Percentiles rank a stretch among this genome's conserved stretches.
phyloP scores from a whole-genome alignment of 208 protist genomes.

The Crithidia brevicula region DNA sequence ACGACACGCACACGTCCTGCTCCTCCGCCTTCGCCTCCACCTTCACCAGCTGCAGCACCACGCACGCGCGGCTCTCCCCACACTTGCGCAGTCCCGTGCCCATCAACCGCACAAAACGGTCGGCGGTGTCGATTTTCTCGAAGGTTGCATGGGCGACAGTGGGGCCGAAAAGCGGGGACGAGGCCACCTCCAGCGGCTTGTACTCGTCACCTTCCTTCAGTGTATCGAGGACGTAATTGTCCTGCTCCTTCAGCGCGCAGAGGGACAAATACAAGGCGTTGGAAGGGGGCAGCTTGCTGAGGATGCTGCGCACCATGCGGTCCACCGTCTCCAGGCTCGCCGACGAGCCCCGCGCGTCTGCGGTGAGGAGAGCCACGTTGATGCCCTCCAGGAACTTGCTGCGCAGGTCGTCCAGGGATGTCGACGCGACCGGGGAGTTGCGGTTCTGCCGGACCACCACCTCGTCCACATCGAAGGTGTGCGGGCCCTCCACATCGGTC shows the following conservation, averaged over 20 bases:
- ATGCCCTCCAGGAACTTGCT: slow-evolving; percentile 48
- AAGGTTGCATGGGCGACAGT: slow-evolving; percentile 29
- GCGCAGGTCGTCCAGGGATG: slow-evolving; percentile 42
- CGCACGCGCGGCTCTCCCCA: slow-evolving; percentile 42
- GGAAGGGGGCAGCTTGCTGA: slow-evolving; percentile 32
- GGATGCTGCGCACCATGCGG: slow-evolving; percentile 44
- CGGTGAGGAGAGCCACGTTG: slow-evolving; percentile 59
- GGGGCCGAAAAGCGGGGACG: slow-evolving; percentile 43
- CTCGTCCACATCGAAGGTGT: slow-evolving; percentile 50
- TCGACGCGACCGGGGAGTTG: slow-evolving; percentile 34
- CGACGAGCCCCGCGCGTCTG: slow-evolving; percentile 48
- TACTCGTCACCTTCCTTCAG: slow-evolving; percentile 30
- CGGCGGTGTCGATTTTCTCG: slow-evolving; percentile 24
- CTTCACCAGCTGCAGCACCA: slow-evolving; percentile 49
- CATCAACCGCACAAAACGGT: slow-evolving; percentile 41
- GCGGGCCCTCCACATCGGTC: slow-evolving; percentile 42
- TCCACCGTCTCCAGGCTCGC: slow-evolving; percentile 54
- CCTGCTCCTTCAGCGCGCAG: slow-evolving; percentile 35
- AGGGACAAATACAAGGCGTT: slow-evolving; percentile 49
- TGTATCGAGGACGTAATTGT: slow-evolving; percentile 33
- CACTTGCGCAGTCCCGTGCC: slow-evolving; percentile 35
- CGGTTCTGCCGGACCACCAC: slow-evolving; percentile 39
- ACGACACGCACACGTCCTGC: slow-evolving; percentile 39
- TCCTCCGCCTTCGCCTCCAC: slow-evolving; percentile 27
- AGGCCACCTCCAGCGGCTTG: slow-evolving; percentile 26